Evolutionary conservation across 257 asterid species (phyloP).

Genomic region (Penstemon newberryi): DNA sequence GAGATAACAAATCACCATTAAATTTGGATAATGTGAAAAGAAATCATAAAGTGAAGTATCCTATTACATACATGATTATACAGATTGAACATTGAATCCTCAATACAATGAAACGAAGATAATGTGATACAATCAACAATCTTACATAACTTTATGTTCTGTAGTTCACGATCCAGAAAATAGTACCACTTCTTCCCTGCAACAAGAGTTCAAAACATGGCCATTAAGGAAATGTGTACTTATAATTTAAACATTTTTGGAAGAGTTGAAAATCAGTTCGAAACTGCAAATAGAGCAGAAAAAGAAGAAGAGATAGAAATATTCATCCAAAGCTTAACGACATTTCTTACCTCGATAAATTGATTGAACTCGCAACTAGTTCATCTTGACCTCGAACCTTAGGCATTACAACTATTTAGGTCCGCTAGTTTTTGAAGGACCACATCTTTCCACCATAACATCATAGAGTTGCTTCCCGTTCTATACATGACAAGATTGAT

Average conservation of each 20-base stretch:
- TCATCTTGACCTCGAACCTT: constrained; percentile 19
- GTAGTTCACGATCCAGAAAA: constrained; percentile 15
- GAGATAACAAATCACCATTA: background rate
- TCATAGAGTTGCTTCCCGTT: constrained; percentile 80
- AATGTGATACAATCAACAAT: constrained; percentile 11
- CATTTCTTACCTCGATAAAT: constrained; percentile 34
- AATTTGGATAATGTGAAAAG: background rate
- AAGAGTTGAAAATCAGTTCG: no score
- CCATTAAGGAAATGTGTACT: background rate
- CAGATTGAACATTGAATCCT: background rate
- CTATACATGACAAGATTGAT: constrained; percentile 33
- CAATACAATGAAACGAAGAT: background rate
- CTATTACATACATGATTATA: constrained; percentile 3
- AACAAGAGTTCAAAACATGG: constrained; percentile 12
- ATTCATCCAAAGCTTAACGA: background rate
- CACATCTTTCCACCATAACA: constrained; percentile 82
- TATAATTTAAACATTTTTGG: no score
- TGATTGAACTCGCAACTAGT: constrained; percentile 23
- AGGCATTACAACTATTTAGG: constrained; percentile 44
- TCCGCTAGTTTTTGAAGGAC: constrained; percentile 78
- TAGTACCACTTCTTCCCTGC: constrained; percentile 25
- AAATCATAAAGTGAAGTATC: background rate
- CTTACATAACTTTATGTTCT: constrained; percentile 15
- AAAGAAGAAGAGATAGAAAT: background rate
- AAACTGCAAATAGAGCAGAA: background rate